Base-by-base conservation (phyloP, 179 eudicot species). In the Silene noctiflora region DNA sequence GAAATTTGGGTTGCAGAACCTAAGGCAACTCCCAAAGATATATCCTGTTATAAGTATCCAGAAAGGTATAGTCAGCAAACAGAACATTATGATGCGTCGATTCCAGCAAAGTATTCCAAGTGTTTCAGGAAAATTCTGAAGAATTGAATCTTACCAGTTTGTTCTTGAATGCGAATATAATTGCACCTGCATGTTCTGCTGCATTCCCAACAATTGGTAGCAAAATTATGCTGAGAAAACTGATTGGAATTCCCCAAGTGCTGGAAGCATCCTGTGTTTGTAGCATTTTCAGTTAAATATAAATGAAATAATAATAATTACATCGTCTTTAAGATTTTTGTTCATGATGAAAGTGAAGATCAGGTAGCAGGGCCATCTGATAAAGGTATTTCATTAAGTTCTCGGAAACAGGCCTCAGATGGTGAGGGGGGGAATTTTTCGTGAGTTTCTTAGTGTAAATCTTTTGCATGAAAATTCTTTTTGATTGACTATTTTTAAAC, bases 171-270 rank as follows among this genome's bases (percentile, higher is more conserved):
- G 91, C 91, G 76, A 90, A 90, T 66, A 90, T 90, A 74, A 90
- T 59, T 14, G 94, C 86, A 44, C 90, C 88, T 25, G 94, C 94
- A 81, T 90, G 94, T 69, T 90, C 94, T 39, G 94, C 94, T 71
- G 94, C 94, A 81, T 90, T 90, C 24, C 94, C 94, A 20, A 90
- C 91, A 25, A 90, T 90, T n/a, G 94, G 94, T 20, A 90, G 82
- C 74, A 88, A 75, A 4, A 90, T 90, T 19, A 90, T 80, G 84
- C 91, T 85, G 35, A 90, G 85, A 56, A 90, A 90, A 35, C 88
- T 81, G 31, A 88, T 68, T 6, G 94, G 83, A 55, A 90, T 80
- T 2, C 89, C 89, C 94, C 89, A 88, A 14, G 91, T 84, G 56
- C 71, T 81, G 20, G 94, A 87, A 76, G 91, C 94, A 63, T 69